Percentiles rank a stretch among this genome's conserved stretches.
phyloP scores from a whole-genome alignment of 805 yeast species.

The Ogataea minuta region DNA sequence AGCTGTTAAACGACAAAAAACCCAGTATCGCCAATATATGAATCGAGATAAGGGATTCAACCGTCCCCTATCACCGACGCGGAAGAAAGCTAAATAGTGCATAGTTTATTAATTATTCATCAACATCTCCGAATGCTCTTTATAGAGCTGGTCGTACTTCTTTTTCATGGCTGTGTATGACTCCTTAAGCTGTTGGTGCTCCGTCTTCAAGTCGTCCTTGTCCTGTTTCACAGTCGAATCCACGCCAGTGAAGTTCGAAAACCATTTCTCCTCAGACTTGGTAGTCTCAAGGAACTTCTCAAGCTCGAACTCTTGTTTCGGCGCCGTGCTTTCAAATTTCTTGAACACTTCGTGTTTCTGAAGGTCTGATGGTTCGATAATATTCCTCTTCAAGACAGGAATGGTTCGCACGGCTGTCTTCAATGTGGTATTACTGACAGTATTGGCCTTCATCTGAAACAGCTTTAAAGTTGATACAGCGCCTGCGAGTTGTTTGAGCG shows the following conservation, averaged over 20 bases:
- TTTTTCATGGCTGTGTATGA: conserved; percentile 60
- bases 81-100: conserved; percentile 20
- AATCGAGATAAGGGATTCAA: conserved; percentile 56
- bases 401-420: conserved; percentile 39
- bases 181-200: conserved; percentile 48
- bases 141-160: conserved; percentile 57
- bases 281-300: conserved; percentile 49
- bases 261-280: conserved; percentile 50
- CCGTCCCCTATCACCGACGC: conserved; percentile 50
- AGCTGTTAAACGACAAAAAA: conserved; percentile 35
- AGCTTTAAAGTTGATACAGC: conserved; percentile 27
- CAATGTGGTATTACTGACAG: conserved; percentile 30
- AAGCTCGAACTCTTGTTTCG: conserved; percentile 36
- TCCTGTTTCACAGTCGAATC: conserved; percentile 34
- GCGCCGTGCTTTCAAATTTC: conserved; percentile 32
- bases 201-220: conserved; percentile 38
- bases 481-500: conserved; percentile 40
- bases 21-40: conserved; percentile 59
- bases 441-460: conserved; percentile 18
- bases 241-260: conserved; percentile 42
- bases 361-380: conserved; percentile 40
- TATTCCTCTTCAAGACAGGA: conserved; percentile 64
- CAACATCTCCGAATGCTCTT: conserved; percentile 45
- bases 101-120: conserved; percentile 15
- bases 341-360: conserved; percentile 44